A percentile compares a stretch with the other conserved stretches of the same genome.
These are phyloP conservation scores for Trebouxia sp. DNA, from an alignment of 139 green algal genomes.

Conservation along the genomic window DNA sequence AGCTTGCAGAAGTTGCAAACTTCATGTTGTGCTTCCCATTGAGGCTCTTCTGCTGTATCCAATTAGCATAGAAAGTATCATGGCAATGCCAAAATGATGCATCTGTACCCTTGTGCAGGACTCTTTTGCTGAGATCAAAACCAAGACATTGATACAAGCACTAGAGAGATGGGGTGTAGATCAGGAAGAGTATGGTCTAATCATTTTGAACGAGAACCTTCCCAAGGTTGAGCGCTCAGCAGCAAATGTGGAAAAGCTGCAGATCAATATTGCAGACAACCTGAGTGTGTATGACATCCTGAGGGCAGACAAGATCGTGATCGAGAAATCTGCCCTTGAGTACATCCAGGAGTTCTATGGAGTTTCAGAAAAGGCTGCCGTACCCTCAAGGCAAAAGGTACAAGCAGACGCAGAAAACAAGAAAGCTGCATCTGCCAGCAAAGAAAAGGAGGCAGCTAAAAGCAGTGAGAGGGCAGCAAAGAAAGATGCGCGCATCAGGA, in stretches of 20 bases:
- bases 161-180: constrained; percentile 69
- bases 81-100: too few relatives aligned
- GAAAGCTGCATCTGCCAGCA: too few relatives aligned
- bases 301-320: constrained; percentile 87
- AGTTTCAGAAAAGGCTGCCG: background rate
- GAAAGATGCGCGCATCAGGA: too few relatives aligned
- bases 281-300: constrained; percentile 93
- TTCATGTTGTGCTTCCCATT: too few relatives aligned
- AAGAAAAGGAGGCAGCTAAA: too few relatives aligned
- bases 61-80: too few relatives aligned
- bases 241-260: constrained; percentile 70
- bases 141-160: constrained; percentile 76
- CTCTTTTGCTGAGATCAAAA: constrained; percentile 68
- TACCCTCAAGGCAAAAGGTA: too few relatives aligned
- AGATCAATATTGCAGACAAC: constrained; percentile 58
- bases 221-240: constrained; percentile 63
- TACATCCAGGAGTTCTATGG: constrained; percentile 54
- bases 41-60: too few relatives aligned
- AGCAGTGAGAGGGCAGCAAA: background rate
- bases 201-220: constrained; percentile 49
- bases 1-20: too few relatives aligned
- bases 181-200: constrained; percentile 49
- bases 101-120: constrained; percentile 30
- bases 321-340: constrained; percentile 80
- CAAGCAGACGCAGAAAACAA: too few relatives aligned